A percentile compares a stretch with the other conserved stretches of the same genome.
Conservation (phyloP, 257 asterid genomes). For the Leonotis leonurus region DNA sequence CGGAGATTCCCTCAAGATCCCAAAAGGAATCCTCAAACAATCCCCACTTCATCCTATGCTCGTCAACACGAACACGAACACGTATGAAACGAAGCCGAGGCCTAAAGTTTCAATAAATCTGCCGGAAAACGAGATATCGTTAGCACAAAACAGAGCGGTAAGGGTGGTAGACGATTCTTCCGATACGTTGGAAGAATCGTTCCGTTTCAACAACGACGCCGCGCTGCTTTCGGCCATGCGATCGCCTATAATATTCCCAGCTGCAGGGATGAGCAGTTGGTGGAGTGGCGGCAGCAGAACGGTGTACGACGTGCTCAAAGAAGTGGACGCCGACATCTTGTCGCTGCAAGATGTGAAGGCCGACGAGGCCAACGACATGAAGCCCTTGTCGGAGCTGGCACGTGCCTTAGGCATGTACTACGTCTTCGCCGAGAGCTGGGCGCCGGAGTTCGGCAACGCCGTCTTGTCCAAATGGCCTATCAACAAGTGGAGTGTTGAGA, state of each 20-base stretch:
- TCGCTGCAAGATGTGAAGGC: conserved; percentile 93
- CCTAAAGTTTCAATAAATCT: conserved; percentile 69
- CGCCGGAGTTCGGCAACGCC: conserved; percentile 93
- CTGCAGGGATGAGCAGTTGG: conserved; percentile 43
- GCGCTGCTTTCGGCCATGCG: conserved; percentile 51
- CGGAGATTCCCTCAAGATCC: conserved; percentile 19
- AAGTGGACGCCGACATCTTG: conserved; percentile 75
- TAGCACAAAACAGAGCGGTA: conserved; percentile 45
- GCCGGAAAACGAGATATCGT: conserved; percentile 73
- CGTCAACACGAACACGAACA: not conserved
- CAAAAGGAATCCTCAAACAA: conserved; percentile 66
- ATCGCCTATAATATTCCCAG: conserved; percentile 78
- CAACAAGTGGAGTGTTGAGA: conserved; percentile 66
- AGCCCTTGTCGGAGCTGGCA: conserved; percentile 78
- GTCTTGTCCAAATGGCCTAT: conserved; percentile 89
- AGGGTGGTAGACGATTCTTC: conserved; percentile 28
- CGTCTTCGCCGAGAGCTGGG: conserved; percentile 98
- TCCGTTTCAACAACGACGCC: conserved; percentile 19
- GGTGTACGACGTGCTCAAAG: conserved; percentile 59
- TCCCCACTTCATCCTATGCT: conserved; percentile 46
- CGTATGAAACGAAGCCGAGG: conserved; percentile 20
- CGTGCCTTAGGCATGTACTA: conserved; percentile 78
- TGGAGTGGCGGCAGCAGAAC: conserved; percentile 33
- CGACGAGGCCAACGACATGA: conserved; percentile 79
- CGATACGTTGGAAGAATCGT: not conserved